Evolutionary conservation across 2,329 filamentous ascomycete species (phyloP).

Genomic region (Aspergillus brunneoviolaceus): DNA sequence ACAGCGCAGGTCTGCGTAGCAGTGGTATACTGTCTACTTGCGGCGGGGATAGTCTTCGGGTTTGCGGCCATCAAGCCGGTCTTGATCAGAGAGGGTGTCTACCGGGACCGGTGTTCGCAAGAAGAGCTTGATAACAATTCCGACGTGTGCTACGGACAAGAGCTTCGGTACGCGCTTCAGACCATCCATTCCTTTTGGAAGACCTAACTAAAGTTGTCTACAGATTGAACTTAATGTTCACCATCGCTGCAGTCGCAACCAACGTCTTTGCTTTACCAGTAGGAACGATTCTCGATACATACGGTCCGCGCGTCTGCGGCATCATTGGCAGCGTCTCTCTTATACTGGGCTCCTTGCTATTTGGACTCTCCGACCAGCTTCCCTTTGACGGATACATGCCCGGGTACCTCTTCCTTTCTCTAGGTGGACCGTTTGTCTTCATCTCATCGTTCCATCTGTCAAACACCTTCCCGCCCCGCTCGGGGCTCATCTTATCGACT

Average conservation of each 20-base stretch:
- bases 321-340: constrained; percentile 70
- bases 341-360: constrained; percentile 66
- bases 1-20: constrained; percentile 68
- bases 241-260: constrained; percentile 79
- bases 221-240: constrained; percentile 87
- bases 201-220: constrained; percentile 8
- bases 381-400: constrained; percentile 73
- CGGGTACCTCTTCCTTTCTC: constrained; percentile 72
- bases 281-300: constrained; percentile 79
- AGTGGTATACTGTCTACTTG: constrained; percentile 71
- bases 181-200: not conserved
- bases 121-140: constrained; percentile 51
- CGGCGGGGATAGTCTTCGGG: constrained; percentile 78
- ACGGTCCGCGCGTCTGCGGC: constrained; percentile 74
- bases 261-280: constrained; percentile 85
- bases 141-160: constrained; percentile 59
- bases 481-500: constrained; percentile 75
- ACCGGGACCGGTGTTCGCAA: constrained; percentile 62
- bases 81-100: constrained; percentile 71
- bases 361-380: constrained; percentile 65
- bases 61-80: constrained; percentile 83
- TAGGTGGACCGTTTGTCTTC: constrained; percentile 79
- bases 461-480: constrained; percentile 75
- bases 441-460: constrained; percentile 82
- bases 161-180: constrained; percentile 45